These are phyloP conservation scores for Gnomoniopsis sp. DNA, from an alignment of 2,329 filamentous ascomycete species.

Conservation along the genomic window DNA sequence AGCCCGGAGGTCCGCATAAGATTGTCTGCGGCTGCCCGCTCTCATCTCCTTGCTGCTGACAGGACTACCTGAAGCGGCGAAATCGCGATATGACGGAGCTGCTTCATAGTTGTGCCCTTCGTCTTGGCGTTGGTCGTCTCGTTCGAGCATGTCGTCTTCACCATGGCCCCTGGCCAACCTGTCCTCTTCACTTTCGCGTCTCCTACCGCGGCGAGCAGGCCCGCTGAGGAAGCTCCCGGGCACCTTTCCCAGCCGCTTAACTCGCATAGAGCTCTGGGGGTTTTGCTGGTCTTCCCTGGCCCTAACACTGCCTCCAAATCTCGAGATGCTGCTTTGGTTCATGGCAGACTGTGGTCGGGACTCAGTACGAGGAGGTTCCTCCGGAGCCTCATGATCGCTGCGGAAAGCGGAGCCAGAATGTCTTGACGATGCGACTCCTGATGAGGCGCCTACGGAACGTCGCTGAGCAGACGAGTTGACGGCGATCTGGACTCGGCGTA, in stretches of 20 bases:
- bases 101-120: conserved; percentile 34
- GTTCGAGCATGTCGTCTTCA: conserved; percentile 41
- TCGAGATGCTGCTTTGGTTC: conserved; percentile 50
- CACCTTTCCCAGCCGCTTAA: conserved; percentile 73
- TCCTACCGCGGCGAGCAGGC: conserved; percentile 71
- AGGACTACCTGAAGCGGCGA: conserved; percentile 56
- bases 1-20: conserved; percentile 33
- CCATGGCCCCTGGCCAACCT: conserved; percentile 27
- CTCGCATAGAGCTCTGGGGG: conserved; percentile 69
- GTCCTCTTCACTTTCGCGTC: conserved; percentile 65
- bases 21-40: conserved; percentile 37
- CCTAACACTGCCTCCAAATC: conserved; percentile 47
- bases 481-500: conserved; percentile 53
- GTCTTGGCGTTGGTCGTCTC: conserved; percentile 36
- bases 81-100: conserved; percentile 42
- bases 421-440: conserved; percentile 24
- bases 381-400: conserved; percentile 43
- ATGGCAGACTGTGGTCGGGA: conserved; percentile 43
- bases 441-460: conserved; percentile 34
- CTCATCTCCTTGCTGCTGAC: conserved; percentile 46
- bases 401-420: conserved; percentile 33
- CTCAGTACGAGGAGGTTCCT: conserved; percentile 49
- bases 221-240: conserved; percentile 77
- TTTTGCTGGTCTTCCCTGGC: conserved; percentile 58
- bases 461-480: conserved; percentile 47